A percentile compares a stretch with the other conserved stretches of the same genome.
Conservation (phyloP, 352 stramenopile species). For the Blastocystis sp. region DNA sequence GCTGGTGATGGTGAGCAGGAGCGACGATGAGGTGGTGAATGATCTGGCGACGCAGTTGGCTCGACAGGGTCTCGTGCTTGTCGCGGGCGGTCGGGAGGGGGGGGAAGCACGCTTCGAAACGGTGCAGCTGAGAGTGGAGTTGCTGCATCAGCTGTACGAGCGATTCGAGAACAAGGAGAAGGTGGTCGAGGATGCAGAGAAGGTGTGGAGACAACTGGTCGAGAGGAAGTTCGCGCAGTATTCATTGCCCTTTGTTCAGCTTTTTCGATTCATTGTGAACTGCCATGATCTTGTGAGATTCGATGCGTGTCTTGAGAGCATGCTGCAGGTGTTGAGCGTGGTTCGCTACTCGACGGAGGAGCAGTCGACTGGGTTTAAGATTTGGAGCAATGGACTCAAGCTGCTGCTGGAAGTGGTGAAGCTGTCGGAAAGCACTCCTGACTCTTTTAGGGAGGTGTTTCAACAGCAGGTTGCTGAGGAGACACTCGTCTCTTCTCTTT, state of each 20-base stretch:
- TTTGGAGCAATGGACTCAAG: conserved; percentile 6
- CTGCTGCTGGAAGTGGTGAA: conserved; percentile 18
- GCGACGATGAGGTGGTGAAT: not conserved
- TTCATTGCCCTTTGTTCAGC: conserved; percentile 11
- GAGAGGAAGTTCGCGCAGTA: not conserved
- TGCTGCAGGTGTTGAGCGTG: not conserved
- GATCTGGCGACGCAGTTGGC: not conserved
- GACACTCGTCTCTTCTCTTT: not conserved
- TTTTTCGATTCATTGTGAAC: not conserved
- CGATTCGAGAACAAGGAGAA: not conserved
- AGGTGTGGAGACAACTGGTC: not conserved
- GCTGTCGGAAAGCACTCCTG: not conserved
- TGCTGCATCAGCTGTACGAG: not conserved
- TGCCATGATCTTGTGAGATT: not conserved
- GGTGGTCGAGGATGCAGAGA: not conserved
- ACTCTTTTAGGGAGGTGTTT: not conserved
- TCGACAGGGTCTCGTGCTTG: not conserved
- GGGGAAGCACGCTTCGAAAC: not conserved
- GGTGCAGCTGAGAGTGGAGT: not conserved
- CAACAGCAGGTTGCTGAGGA: not conserved
- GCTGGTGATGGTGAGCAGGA: not conserved
- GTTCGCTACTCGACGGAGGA: not conserved
- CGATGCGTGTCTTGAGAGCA: not conserved
- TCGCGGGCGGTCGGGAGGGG: not conserved
- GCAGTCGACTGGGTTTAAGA: not conserved